Base-by-base conservation (phyloP, 2,329 filamentous ascomycete genomes). In the Microcyclosporella mali region DNA sequence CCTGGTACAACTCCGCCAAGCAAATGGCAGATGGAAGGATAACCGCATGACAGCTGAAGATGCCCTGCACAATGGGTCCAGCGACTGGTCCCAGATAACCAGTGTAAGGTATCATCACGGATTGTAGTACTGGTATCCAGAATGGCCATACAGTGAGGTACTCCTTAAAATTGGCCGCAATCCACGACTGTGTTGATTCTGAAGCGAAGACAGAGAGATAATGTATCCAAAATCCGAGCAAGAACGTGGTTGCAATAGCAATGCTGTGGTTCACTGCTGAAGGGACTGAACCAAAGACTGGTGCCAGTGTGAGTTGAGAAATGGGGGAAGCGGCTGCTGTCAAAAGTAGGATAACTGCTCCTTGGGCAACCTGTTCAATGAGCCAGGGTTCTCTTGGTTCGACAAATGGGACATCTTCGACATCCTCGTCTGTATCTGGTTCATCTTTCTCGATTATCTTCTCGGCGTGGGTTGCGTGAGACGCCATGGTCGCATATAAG, bases 251-350 rank as follows among this genome's bases (percentile, higher is more conserved):
- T 58, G 78, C 77, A 39, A 85, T 70, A 47, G 81, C 74, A 59
- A 77, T 76, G 39, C 73, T 68, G 62, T 95, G 90, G 63, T 82
- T 84, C 52, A 83, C 71, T 1, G 78, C 75, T 1, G 88, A 73
- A 1, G 90, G 85, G 29, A 94, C 85, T 12, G 82, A 81, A 40
- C 92, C 92, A 65, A 94, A 97, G 9, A 94, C 84, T 2, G 92
- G 92, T 15, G 88, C 85, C 27, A 97, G 72, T 30, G 78, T 82
- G 49, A 88, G 72, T 60, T 87, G 79, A 1, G 85, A 90, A 45
- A 84, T 77, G 49, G 81, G 79, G 35, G 84, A 82, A 47, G 77
- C 80, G 32, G 82, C 61, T 33, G 81, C 85, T 8, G 78, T 73
- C 34, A 85, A 68, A 14, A 41, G 28, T 7, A 51, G 38, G 12